A percentile compares a stretch with the other conserved stretches of the same genome.
phyloP scores from a whole-genome alignment of 2,329 filamentous ascomycete genomes.

The Paraconiothyrium sp. region DNA sequence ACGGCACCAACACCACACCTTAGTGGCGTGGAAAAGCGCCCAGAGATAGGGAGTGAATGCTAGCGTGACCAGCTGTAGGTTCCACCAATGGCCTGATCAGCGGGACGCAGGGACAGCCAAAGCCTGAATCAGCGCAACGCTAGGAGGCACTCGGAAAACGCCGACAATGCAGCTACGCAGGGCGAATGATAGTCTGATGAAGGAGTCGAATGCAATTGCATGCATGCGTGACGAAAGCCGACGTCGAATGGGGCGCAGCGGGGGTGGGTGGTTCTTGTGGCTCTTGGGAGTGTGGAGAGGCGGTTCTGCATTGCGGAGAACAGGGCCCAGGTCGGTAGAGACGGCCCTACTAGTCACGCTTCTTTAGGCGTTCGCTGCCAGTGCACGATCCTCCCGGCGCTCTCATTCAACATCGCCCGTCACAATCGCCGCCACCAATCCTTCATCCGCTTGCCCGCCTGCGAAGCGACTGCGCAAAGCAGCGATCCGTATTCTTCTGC shows the following conservation, averaged over 20 bases:
- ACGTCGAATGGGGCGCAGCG: background rate
- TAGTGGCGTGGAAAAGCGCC: background rate
- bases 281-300: constrained; percentile 14
- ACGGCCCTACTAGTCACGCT: background rate
- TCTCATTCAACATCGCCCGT: constrained; percentile 19
- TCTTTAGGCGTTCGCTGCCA: constrained; percentile 1
- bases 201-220: background rate
- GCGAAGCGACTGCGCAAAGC: background rate
- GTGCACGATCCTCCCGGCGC: constrained; percentile 15
- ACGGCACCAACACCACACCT: background rate
- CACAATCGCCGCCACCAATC: constrained; percentile 4
- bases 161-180: background rate
- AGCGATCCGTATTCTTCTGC: constrained; percentile 1
- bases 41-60: constrained; percentile 5
- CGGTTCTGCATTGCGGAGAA: constrained; percentile 17
- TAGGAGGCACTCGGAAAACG: background rate
- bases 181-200: background rate
- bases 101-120: constrained; percentile 9
- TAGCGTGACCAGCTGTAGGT: constrained; percentile 5
- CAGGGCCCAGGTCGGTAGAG: background rate
- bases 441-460: background rate
- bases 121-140: constrained; percentile 10
- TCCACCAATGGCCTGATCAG: constrained; percentile 7
- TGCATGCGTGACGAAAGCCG: background rate
- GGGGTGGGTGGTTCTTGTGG: background rate